Evolutionary conservation across 2,329 filamentous ascomycete species (phyloP), one percentile per base, ranked within the genome.

Genomic region (Chaetomium olivaceum): DNA sequence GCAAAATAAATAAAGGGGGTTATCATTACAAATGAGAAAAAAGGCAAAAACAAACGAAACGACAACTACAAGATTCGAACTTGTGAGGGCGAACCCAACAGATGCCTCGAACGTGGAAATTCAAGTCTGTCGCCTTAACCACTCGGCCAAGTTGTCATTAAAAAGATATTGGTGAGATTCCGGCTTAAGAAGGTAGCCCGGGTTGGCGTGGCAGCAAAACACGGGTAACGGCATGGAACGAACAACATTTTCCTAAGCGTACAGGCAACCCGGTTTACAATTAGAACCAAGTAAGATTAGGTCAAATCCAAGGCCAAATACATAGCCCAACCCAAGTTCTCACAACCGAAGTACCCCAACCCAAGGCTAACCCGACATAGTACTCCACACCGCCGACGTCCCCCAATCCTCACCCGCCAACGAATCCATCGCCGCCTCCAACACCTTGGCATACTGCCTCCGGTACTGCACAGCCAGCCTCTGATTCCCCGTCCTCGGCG

Each of bases 381-480:
- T 9, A 36, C 7, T 9, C 8, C 3, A n/a, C 7, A 23, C 46
- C 21, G 6, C 19, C 46, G 19, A 23, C 46, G 46, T 7, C 8
- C 46, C 46, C 46, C 48, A 14, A 27, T 61, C 50, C 14, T 23
- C 57, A 6, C 23, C 25, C 51, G 16, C 33, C 56, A 66, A 55
- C 25, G 43, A 43, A 27, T 62, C 51, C 64, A 77, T 65, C 2
- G 74, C 80, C 52, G 76, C 79, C 66, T 79, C 76, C 61, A 87
- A 67, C 1, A 86, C 83, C 25, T 74, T 77, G 61, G 79, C 77
- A 69, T 82, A 86, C 68, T 83, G 78, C 31, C 72, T 71, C 27
- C 84, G 76, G 69, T 87, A 87, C n/a, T 77, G 74, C 21, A 80
- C 56, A 16, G 82, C 84, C 51, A 87, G 72, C 54, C 73, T 70